Base-by-base conservation (phyloP, 192 early-diverging fungal species). In the Entomortierella lignicola region DNA sequence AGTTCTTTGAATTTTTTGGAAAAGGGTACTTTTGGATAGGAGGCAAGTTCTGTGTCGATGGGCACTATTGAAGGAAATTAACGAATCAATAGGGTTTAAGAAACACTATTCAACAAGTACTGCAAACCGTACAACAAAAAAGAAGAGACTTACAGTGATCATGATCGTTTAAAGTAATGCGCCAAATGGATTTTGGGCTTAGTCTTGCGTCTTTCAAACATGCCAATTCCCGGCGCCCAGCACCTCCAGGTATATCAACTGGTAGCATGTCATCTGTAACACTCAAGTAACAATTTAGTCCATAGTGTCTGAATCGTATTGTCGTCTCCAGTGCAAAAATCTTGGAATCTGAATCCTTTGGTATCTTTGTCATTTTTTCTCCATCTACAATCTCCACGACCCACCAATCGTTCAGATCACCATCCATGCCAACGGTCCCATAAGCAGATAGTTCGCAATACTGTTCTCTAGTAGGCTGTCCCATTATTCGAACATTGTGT, bases 341-440 rank as follows among this genome's bases (percentile, higher is more conserved):
- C 21, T 51, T 29, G 8, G 37, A 12, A 11, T 60, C 57, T 11
- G 39, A 54, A n/a, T 52, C 50, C 18, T 60, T 27, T 79, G 80
- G 48, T 67, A 83, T 39, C 80, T 69, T 48, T 72, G 77, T n/a
- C 65, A 44, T 57, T 23, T 3, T 0, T 21, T 57, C 31, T 0
- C 74, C 60, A 20, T 80, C 86, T 17, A 89, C 65, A 34, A 94
- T 87, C 62, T 94, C 90, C 10, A 97, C 84, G 23, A 87, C 82
- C 93, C 93, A 97, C 85, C 93, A 88, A 84, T 97, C 96, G 67
- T 95, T 95, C 37, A 85, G 59, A 69, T 97, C 96, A 44, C 94
- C 94, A 48, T 85, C 59, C 73, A 87, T 91, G 11, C 32, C 43
- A 23, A 82, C 66, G 61, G 80, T 87, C 21, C 91, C 91, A 62